Evolutionary conservation across 495 filamentous ascomycete species (phyloP), one percentile per base, ranked within the genome.

Genomic region (Parmelia sp.): DNA sequence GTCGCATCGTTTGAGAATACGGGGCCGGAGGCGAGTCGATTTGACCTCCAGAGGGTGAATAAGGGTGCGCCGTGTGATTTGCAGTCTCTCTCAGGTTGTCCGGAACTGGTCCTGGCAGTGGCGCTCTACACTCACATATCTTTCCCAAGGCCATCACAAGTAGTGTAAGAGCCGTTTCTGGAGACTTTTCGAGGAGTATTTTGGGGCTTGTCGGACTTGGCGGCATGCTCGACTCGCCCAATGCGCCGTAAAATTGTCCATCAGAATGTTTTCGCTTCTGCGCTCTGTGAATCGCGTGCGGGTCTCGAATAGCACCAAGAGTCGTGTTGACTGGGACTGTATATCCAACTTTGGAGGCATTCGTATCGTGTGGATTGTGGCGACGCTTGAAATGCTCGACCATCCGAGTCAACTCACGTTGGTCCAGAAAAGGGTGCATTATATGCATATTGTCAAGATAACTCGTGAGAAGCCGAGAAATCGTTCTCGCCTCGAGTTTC

Each of bases 381-480:
- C 63, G 61, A 21, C 69, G 59, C 35, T 81, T 75, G 67, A 90
- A 90, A 6, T 66, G 68, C n/a, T 81, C 75, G 15, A 86, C 73
- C 70, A 82, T 80, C 31, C 73, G 69, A 2, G 72, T 70, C 21
- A 89, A 70, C 21, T 76, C 74, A 8, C 70, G 68, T 57, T 80
- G 77, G 67, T 88, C 79, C 44, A 98, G 80, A 70, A 97, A 92
- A 17, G 94, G 94, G 73, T 97, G 94, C 72, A 98, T 84, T 61
- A 85, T 89, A 68, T 96, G 88, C 45, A 98, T 88, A 71, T 95
- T 82, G 7, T 86, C 73, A 70, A 91, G 76, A 72, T 91, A 98
- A 73, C 86, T 89, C 21, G 82, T 69, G 44, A 88, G 81, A 47
- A 91, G 87, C 47, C 76, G 80, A 63, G 78, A 78, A 11, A 96